These are phyloP conservation scores for Geranium incanum DNA, from an alignment of 441 rosid genomes.

Conservation along the genomic window DNA sequence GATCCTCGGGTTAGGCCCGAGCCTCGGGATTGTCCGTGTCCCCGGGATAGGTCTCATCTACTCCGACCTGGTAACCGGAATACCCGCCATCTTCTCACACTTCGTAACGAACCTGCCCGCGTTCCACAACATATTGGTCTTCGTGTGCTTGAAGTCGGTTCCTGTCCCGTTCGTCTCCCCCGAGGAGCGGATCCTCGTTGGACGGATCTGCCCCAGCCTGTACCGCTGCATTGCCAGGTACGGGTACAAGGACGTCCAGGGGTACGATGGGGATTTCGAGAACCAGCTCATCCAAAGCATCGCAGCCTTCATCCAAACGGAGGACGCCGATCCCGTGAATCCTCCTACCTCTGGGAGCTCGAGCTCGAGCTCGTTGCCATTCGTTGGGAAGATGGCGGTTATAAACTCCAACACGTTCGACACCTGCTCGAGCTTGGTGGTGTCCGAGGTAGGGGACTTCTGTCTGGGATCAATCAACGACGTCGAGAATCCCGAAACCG, in stretches of 20 bases:
- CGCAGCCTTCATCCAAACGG: constrained; percentile 92
- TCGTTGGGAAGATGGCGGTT: constrained; percentile 90
- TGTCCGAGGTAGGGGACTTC: constrained; percentile 45
- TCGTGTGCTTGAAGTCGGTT: constrained; percentile 90
- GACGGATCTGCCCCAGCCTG: constrained; percentile 91
- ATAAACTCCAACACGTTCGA: constrained; percentile 51
- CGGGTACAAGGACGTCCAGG: constrained; percentile 78
- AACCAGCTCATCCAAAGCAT: constrained; percentile 73
- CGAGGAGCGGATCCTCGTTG: constrained; percentile 85
- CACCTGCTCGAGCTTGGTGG: constrained; percentile 40
- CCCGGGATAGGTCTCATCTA: constrained; percentile 90
- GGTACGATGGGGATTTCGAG: constrained; percentile 75
- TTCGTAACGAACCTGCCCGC: constrained; percentile 91
- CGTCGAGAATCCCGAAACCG: constrained; percentile 40
- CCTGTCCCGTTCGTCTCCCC: constrained; percentile 77
- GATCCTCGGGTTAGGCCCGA: constrained; percentile 82
- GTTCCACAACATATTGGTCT: constrained; percentile 75
- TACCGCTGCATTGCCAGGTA: constrained; percentile 86
- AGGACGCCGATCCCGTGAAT: constrained; percentile 31
- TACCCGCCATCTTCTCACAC: constrained; percentile 89
- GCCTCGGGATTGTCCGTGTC: constrained; percentile 89
- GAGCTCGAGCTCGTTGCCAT: constrained; percentile 26
- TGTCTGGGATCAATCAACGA: constrained; percentile 50
- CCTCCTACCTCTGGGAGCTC: too few relatives aligned
- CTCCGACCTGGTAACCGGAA: constrained; percentile 82